Evolutionary conservation across 2,329 filamentous ascomycete genomes (phyloP).

Genomic region (Aureobasidium zeae): DNA sequence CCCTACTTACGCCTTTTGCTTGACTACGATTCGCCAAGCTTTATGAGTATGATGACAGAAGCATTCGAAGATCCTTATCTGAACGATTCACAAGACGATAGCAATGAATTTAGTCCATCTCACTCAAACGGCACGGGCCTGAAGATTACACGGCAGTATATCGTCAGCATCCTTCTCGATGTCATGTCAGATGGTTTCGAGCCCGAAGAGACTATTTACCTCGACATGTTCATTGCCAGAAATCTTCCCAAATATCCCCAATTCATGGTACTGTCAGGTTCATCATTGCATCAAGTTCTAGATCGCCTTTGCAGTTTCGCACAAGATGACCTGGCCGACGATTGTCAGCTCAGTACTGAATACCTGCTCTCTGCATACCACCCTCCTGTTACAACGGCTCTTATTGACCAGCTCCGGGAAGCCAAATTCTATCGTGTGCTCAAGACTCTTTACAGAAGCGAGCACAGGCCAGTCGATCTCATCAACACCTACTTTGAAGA

Average conservation of each 20-base stretch:
- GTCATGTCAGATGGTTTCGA: slow-evolving; percentile 76
- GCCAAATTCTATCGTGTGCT: slow-evolving; percentile 85
- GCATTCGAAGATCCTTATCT: slow-evolving; percentile 93
- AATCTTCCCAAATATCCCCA: slow-evolving; percentile 96
- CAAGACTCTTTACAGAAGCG: slow-evolving; percentile 74
- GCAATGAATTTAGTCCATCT: slow-evolving; percentile 43
- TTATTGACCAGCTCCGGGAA: slow-evolving; percentile 68
- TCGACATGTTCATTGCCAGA: slow-evolving; percentile 96
- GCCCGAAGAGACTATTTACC: slow-evolving; percentile 75
- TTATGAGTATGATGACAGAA: slow-evolving; percentile 91
- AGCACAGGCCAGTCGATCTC: slow-evolving; percentile 70
- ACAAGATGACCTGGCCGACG: slow-evolving; percentile 69
- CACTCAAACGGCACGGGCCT: slow-evolving; percentile 21
- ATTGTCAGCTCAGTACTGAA: slow-evolving; percentile 93
- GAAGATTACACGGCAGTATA: slow-evolving; percentile 69
- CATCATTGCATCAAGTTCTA: slow-evolving; percentile 71
- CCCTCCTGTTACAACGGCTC: slow-evolving; percentile 64
- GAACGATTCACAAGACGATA: slow-evolving; percentile 63
- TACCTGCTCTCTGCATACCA: slow-evolving; percentile 91
- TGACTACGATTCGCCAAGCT: slow-evolving; percentile 81
- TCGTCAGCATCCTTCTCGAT: slow-evolving; percentile 82
- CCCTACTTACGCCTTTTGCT: slow-evolving; percentile 77
- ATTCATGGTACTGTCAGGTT: slow-evolving; percentile 83
- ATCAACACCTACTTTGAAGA: slow-evolving; percentile 81
- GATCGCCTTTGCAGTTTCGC: slow-evolving; percentile 78